A percentile compares a stretch with the other conserved stretches of the same genome.
phyloP scores from a whole-genome alignment of 805 yeast genomes.

The Candida maris region DNA sequence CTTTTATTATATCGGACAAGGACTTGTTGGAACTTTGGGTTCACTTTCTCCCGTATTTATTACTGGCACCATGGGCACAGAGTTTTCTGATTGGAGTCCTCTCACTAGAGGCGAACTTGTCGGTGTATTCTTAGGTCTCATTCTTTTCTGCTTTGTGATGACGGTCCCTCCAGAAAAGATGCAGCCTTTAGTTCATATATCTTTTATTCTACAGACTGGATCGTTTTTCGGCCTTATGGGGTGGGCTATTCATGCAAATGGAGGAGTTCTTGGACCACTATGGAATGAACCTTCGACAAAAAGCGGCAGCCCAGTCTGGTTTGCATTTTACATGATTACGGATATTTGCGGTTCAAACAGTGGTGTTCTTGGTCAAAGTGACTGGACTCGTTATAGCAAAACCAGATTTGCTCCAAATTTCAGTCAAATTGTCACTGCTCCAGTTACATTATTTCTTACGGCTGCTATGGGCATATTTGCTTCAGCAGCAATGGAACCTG shows the following conservation, averaged over 20 bases:
- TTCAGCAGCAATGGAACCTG: conserved; percentile 53
- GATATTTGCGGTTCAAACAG: conserved; percentile 38
- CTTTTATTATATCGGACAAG: conserved; percentile 44
- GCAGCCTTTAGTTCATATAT: conserved; percentile 23
- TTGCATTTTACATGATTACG: conserved; percentile 37
- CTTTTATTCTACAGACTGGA: conserved; percentile 25
- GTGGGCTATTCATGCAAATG: conserved; percentile 30
- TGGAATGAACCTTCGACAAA: conserved; percentile 18
- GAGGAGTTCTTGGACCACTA: conserved; percentile 30
- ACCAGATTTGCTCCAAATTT: conserved; percentile 21
- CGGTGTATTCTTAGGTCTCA: conserved; percentile 30
- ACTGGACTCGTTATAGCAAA: conserved; percentile 37
- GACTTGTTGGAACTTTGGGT: conserved; percentile 37
- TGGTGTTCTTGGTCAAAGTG: conserved; percentile 40
- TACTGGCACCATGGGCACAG: conserved; percentile 24
- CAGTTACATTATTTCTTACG: conserved; percentile 66
- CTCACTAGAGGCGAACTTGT: conserved; percentile 40
- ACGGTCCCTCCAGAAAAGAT: conserved; percentile 32
- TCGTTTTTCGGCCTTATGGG: conserved; percentile 24
- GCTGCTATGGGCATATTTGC: conserved; percentile 55
- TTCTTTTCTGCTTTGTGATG: conserved; percentile 41
- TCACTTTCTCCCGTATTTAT: conserved; percentile 36
- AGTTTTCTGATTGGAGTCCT: conserved; percentile 25
- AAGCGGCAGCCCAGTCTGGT: conserved; percentile 34
- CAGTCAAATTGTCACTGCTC: conserved; percentile 20